phyloP scores from a whole-genome alignment of 208 protist genomes.

The Herpetomonas samuelpessoai region DNA sequence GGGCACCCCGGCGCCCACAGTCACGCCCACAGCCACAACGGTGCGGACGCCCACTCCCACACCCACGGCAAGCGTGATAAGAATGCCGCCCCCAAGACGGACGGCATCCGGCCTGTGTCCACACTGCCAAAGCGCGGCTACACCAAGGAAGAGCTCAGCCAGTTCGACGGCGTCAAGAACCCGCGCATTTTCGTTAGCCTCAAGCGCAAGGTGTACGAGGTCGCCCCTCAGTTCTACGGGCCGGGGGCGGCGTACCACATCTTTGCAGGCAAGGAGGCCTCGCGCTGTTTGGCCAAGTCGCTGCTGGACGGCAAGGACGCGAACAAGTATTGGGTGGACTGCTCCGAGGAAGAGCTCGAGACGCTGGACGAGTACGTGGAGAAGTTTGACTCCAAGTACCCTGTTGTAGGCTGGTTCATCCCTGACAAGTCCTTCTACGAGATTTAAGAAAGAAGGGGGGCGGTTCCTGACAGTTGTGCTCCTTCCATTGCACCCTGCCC shows the following conservation, averaged over 20 bases:
- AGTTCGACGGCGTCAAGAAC: constrained; percentile 67
- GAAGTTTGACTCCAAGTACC: constrained; percentile 78
- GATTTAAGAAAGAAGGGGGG: constrained; percentile 17
- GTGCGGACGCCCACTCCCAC: constrained; percentile 16
- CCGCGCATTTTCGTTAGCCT: constrained; percentile 69
- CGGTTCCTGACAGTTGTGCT: not conserved
- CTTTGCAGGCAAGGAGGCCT: constrained; percentile 77
- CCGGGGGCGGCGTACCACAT: constrained; percentile 72
- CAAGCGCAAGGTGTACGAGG: constrained; percentile 82
- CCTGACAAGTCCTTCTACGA: constrained; percentile 63
- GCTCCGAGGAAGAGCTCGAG: constrained; percentile 66
- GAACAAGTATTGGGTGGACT: constrained; percentile 77
- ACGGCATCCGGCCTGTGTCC: constrained; percentile 59
- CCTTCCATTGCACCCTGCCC: too few relatives aligned
- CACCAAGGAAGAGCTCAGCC: constrained; percentile 59
- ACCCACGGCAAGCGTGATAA: constrained; percentile 19
- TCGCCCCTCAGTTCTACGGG: constrained; percentile 83
- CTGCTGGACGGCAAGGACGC: constrained; percentile 51
- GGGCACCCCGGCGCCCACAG: not conserved
- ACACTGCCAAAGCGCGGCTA: constrained; percentile 42
- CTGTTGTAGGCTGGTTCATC: constrained; percentile 81
- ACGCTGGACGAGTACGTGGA: constrained; percentile 66
- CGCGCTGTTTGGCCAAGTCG: constrained; percentile 57
- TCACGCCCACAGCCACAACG: constrained; percentile 6
- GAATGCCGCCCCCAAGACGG: constrained; percentile 5